Base-by-base conservation (phyloP, 805 yeast genomes). In the Ogataea corticis region DNA sequence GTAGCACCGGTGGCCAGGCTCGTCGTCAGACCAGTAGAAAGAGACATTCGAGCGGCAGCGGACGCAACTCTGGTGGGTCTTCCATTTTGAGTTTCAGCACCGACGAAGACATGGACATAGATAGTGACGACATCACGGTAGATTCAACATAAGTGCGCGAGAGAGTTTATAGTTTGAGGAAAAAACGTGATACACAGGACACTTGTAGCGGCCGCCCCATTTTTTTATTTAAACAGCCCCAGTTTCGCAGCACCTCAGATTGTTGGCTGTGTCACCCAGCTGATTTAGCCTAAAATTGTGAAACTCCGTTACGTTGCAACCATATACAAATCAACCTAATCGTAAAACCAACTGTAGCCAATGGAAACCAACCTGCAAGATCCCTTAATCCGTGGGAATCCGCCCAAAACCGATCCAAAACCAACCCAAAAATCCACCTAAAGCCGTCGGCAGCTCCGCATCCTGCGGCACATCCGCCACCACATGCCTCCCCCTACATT, bases 71-170 rank as follows among this genome's bases (percentile, higher is more conserved):
- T 2, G 44, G 44, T 2, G 21, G 28, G 7, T 41, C 44, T 7
- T 41, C 44, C 6, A 28, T 41, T 15, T 33, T 41, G 15, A 34
- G 39, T 17, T 41, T 41, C 33, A 41, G 44, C 28, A 41, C 38
- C 19, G 42, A 43, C 28, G 41, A 35, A 15, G 35, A 42, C 18
- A 36, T 36, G n/a, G 35, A 42, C 18, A 36, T 36, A 17, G 46
- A 37, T 19, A 43, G 42, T 18, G 42, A 38, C 7, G 38, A 43
- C 33, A 15, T 42, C 21, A 21, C 32, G 21, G 23, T 12, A 33
- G 35, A 19, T 10, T 33, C 35, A 3, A 27, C 15, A n/a, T 37
- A 32, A 37, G 13, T 28, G 6, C 5, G 14, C 5, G 5, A 12
- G 35, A 9, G 12, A 9, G 18, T 13, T 13, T 30, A 13, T 16